Evolutionary conservation across 2,329 filamentous ascomycete genomes (phyloP), one percentile per base, ranked within the genome.

Genomic region (Neofusicoccum laricinum): DNA sequence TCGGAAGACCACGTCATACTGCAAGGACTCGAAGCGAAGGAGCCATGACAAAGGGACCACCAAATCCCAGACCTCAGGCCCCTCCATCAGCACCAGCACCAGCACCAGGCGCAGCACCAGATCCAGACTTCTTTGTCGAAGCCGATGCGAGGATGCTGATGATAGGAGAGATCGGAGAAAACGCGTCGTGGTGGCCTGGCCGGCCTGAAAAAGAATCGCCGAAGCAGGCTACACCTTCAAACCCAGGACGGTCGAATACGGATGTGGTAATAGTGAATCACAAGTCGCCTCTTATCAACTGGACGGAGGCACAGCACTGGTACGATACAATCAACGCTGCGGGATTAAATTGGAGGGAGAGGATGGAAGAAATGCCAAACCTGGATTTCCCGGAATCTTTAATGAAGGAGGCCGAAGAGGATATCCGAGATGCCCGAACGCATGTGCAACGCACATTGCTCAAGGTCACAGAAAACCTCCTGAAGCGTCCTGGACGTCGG

Each of bases 131-230:
- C 25, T 25, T 53, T n/a, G 19, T 45, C 2, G 61, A 64, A n/a
- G 15, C 69, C 72, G 91, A 95, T 72, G 86, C 89, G 0, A 95
- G 93, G 71, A 84, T 90, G 4, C 79, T 94, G 19, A 80, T 93
- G 6, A 75, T 93, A 2, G 91, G 90, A 2, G 86, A 93, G 70
- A 83, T 93, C 68, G 90, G 88, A 0, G 91, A 95, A 72, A 95
- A 95, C 71, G 91, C 90, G 2, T 86, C 85, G 7, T 94, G 90
- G 91, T 94, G 91, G 90, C 88, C 89, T 51, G 90, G 89, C 1
- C 83, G 83, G 55, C 48, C 55, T 36, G 64, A 62, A 45, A 48
- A 59, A 43, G 51, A 64, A 32, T 41, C 50, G 14, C 51, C 51
- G 12, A 49, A 50, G 36, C 51, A 64, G 12, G 12, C n/a, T 25